phyloP scores from a whole-genome alignment of 1,284 basidiomycete species.

The Chondrostereum purpureum region DNA sequence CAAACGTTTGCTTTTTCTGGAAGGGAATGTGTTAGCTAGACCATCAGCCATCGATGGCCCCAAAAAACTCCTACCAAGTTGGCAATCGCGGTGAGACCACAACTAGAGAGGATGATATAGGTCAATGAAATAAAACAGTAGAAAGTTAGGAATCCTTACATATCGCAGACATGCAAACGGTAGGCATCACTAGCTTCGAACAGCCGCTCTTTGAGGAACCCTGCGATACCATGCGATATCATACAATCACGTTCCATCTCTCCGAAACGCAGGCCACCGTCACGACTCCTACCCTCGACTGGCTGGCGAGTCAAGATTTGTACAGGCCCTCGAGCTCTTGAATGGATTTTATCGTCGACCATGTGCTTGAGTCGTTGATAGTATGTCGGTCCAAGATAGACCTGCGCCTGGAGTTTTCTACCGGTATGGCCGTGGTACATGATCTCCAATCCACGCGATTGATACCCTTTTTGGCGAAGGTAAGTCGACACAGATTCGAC shows the following conservation, averaged over 20 bases:
- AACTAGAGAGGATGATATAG: slow-evolving; percentile 40
- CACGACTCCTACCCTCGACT: slow-evolving; percentile 98
- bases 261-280: slow-evolving; percentile 98
- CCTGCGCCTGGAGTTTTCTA: slow-evolving; percentile 93
- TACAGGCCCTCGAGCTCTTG: slow-evolving; percentile 92
- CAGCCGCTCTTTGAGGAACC: slow-evolving; percentile 92
- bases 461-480: slow-evolving; percentile 82
- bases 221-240: slow-evolving; percentile 99
- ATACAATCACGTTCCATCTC: slow-evolving; percentile 99
- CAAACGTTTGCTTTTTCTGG: slow-evolving; percentile 83
- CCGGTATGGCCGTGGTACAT: slow-evolving; percentile 99
- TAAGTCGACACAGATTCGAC: slow-evolving; percentile 91
- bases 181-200: slow-evolving; percentile 96
- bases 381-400: slow-evolving; percentile 98
- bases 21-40: neutral
- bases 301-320: slow-evolving; percentile 98
- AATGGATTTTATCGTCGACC: slow-evolving; percentile 99
- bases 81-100: slow-evolving; percentile 91
- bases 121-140: no score
- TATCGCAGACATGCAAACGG: slow-evolving; percentile 92
- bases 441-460: slow-evolving; percentile 93
- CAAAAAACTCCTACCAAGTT: slow-evolving; percentile 60
- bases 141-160: no score
- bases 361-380: slow-evolving; percentile 99
- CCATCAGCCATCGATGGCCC: neutral